A percentile compares a stretch with the other conserved stretches of the same genome.
Evolutionary conservation across 2,329 filamentous ascomycete genomes (phyloP).

Genomic region (Cyclaneusma minus): DNA sequence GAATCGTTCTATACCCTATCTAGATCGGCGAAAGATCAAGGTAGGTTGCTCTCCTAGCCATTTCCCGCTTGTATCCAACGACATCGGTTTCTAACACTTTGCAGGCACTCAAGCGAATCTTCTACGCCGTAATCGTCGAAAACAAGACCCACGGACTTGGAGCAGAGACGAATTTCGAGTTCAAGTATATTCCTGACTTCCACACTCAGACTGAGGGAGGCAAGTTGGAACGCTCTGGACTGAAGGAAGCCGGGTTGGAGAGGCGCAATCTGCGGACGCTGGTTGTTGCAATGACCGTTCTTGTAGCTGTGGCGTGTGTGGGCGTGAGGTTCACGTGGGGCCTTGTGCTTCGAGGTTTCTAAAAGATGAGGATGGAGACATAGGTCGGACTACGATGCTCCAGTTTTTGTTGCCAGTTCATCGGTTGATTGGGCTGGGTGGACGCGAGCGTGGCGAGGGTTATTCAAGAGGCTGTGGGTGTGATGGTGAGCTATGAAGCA

Average conservation of each 20-base stretch:
- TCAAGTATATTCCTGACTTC: conserved; percentile 52
- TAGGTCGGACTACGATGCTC: no score
- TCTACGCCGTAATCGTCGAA: conserved; percentile 46
- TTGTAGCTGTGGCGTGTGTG: conserved; percentile 15
- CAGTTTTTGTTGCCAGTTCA: no score
- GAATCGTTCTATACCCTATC: conserved; percentile 30
- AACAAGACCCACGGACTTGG: conserved; percentile 45
- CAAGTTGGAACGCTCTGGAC: conserved; percentile 13
- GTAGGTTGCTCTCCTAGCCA: no score
- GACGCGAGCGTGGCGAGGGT: no score
- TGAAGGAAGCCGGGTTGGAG: conserved; percentile 24
- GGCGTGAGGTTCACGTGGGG: conserved; percentile 8
- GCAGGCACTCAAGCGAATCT: conserved; percentile 18
- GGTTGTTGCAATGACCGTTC: conserved; percentile 20
- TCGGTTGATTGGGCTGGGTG: no score
- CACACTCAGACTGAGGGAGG: conserved; percentile 21
- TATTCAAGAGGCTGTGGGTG: no score
- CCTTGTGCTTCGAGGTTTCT: no score
- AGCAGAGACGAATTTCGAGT: conserved; percentile 47
- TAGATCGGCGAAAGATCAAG: conserved; percentile 33
- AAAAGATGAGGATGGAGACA: no score
- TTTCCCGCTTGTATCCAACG: neutral
- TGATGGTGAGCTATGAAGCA: no score
- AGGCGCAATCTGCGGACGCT: conserved; percentile 29
- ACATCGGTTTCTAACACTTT: neutral